These are phyloP conservation scores for Kalaharituber pfeilii DNA, from an alignment of 2,329 filamentous ascomycete genomes.

Conservation along the genomic window DNA sequence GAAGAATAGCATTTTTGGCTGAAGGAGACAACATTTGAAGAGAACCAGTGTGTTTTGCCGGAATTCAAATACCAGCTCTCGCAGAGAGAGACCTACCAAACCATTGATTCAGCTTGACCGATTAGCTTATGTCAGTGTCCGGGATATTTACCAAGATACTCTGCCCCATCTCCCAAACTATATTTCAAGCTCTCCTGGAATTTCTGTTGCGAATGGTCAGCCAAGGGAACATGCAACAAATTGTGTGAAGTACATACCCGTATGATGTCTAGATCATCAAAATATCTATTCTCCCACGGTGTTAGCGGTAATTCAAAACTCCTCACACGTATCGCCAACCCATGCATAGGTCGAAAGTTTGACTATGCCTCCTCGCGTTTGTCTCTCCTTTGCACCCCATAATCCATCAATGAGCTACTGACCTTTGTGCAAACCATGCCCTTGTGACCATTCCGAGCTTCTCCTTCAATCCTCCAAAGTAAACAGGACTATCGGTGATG, in stretches of 20 bases:
- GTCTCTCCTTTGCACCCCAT: no score
- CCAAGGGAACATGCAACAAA: no score
- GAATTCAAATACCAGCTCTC: conserved; percentile 86
- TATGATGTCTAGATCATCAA: conserved; percentile 78
- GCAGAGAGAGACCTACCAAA: conserved; percentile 46
- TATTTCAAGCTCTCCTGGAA: conserved; percentile 73
- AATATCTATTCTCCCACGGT: conserved; percentile 42
- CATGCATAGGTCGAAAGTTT: no score
- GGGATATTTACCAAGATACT: conserved; percentile 69
- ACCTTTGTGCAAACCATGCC: conserved; percentile 88
- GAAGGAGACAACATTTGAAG: conserved; percentile 80
- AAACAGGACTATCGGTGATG: conserved; percentile 68
- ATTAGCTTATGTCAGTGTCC: conserved; percentile 37
- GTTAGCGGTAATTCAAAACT: no score
- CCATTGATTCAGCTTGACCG: conserved; percentile 10
- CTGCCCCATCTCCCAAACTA: conserved; percentile 43
- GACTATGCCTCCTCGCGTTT: no score
- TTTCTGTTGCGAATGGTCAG: conserved; percentile 41
- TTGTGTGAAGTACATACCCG: conserved; percentile 35
- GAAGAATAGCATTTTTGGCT: conserved; percentile 99
- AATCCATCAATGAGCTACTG: conserved; percentile 21
- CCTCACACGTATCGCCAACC: no score
- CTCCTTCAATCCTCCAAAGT: conserved; percentile 75
- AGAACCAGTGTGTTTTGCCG: conserved; percentile 86
- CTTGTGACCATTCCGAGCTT: conserved; percentile 77